These are phyloP conservation scores for Thozetella sp. DNA, from an alignment of 495 filamentous ascomycete species.

Conservation along the genomic window DNA sequence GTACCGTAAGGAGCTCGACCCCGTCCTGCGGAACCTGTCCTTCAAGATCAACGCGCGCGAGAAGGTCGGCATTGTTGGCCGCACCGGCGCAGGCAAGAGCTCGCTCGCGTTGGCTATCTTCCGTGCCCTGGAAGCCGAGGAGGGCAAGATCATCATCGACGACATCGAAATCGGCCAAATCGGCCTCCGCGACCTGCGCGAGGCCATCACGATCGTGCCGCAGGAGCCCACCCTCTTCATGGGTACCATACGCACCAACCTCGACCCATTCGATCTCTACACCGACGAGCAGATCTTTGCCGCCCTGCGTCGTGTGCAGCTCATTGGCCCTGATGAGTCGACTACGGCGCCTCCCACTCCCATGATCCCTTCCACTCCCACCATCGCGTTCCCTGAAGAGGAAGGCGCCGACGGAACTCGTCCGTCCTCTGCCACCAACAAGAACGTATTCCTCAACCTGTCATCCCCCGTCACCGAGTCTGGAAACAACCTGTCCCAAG, in stretches of 20 bases:
- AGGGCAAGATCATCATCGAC: slow-evolving; percentile 88
- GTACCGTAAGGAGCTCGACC: slow-evolving; percentile 85
- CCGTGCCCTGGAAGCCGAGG: slow-evolving; percentile 91
- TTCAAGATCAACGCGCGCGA: slow-evolving; percentile 87
- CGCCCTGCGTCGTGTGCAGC: slow-evolving; percentile 85
- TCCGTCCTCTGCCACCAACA: slow-evolving; percentile 64
- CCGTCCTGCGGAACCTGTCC: slow-evolving; percentile 78
- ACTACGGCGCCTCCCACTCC: slow-evolving; percentile 8
- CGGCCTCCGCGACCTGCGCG: slow-evolving; percentile 86
- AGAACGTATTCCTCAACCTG: slow-evolving; percentile 92
- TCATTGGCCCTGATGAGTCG: slow-evolving; percentile 68
- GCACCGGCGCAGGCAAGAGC: slow-evolving; percentile 97
- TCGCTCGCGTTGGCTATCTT: slow-evolving; percentile 96
- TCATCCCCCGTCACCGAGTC: slow-evolving; percentile 86
- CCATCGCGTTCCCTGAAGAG: slow-evolving; percentile 11
- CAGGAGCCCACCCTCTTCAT: slow-evolving; percentile 98
- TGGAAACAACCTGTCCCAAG: slow-evolving; percentile 94
- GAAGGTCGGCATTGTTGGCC: slow-evolving; percentile 95
- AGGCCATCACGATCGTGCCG: slow-evolving; percentile 95
- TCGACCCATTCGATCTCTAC: slow-evolving; percentile 92
- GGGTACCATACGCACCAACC: slow-evolving; percentile 91
- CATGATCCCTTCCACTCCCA: slow-evolving; percentile 12
- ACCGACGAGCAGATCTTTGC: slow-evolving; percentile 91
- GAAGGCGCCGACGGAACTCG: slow-evolving; percentile 16
- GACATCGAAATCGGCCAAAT: slow-evolving; percentile 86